phyloP scores from a whole-genome alignment of 106 monocot genomes.

The Platanthera guangdongensis region DNA sequence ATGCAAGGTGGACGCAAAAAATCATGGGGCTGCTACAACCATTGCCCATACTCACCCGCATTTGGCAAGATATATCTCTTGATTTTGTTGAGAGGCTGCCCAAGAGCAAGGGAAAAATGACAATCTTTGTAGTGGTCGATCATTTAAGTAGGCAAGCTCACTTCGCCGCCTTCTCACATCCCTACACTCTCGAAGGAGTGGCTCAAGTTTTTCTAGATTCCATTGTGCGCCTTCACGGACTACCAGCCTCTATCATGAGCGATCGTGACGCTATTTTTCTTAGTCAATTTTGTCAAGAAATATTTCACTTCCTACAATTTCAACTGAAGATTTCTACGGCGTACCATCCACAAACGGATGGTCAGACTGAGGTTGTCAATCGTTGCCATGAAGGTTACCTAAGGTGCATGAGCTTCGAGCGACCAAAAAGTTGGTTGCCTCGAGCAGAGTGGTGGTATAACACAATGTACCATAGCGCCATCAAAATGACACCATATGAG shows the following conservation, averaged over 20 bases:
- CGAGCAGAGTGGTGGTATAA: neutral
- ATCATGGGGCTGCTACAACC: too few relatives aligned
- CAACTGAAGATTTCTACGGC: neutral
- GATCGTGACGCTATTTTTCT: too few relatives aligned
- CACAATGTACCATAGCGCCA: neutral
- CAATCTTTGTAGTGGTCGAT: slow-evolving; percentile 11
- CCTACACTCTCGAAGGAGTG: neutral
- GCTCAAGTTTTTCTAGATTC: neutral
- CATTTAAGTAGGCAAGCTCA: slow-evolving; percentile 8
- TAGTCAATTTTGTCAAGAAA: neutral
- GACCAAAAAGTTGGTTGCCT: neutral
- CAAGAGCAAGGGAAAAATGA: neutral
- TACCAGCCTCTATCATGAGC: slow-evolving; percentile 1
- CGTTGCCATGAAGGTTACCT: neutral
- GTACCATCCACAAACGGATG: neutral
- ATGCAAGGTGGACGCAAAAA: neutral
- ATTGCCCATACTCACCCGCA: too few relatives aligned
- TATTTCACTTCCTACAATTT: neutral
- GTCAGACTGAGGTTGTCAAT: too few relatives aligned
- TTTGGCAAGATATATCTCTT: too few relatives aligned
- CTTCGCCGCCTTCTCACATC: slow-evolving; percentile 6
- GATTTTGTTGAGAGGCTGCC: too few relatives aligned
- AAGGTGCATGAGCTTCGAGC: neutral
- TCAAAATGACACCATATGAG: neutral
- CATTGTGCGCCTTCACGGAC: neutral